Conservation (phyloP, 2,329 filamentous ascomycete genomes). For the Penicillium vulpinum region DNA sequence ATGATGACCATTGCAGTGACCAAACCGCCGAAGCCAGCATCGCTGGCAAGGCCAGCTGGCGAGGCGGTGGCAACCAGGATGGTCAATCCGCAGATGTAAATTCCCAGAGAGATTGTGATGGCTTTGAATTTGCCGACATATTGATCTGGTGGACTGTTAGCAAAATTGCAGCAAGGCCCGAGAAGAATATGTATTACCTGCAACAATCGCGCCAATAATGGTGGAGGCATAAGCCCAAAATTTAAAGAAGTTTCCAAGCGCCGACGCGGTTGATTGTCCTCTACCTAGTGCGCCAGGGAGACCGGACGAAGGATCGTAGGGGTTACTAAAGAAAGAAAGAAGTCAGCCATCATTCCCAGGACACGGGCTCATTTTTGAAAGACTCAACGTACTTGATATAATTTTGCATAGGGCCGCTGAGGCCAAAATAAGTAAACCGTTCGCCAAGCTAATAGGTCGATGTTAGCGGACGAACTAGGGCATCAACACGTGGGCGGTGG, state of each 20-base stretch:
- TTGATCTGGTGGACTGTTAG: constrained; percentile 40
- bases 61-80: constrained; percentile 52
- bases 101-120: constrained; percentile 48
- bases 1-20: constrained; percentile 56
- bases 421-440: constrained; percentile 32
- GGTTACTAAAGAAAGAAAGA: constrained; percentile 3
- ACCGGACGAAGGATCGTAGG: constrained; percentile 13
- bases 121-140: constrained; percentile 57
- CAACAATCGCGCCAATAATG: constrained; percentile 52
- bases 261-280: constrained; percentile 15
- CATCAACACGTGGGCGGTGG: not conserved
- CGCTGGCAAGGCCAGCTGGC: constrained; percentile 44
- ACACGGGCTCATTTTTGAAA: rapidly evolving
- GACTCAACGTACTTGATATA: constrained; percentile 29
- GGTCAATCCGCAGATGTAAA: constrained; percentile 55
- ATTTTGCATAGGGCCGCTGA: constrained; percentile 35
- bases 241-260: constrained; percentile 30
- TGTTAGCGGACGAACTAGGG: not conserved
- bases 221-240: constrained; percentile 52
- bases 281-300: constrained; percentile 15
- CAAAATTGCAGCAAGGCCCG: not conserved
- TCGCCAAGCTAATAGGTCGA: constrained; percentile 23
- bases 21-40: constrained; percentile 48
- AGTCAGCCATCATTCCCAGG: not conserved
- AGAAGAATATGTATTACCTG: not conserved